These are phyloP conservation scores for Onygenales sp. DNA, from an alignment of 2,329 filamentous ascomycete genomes.

Conservation along the genomic window DNA sequence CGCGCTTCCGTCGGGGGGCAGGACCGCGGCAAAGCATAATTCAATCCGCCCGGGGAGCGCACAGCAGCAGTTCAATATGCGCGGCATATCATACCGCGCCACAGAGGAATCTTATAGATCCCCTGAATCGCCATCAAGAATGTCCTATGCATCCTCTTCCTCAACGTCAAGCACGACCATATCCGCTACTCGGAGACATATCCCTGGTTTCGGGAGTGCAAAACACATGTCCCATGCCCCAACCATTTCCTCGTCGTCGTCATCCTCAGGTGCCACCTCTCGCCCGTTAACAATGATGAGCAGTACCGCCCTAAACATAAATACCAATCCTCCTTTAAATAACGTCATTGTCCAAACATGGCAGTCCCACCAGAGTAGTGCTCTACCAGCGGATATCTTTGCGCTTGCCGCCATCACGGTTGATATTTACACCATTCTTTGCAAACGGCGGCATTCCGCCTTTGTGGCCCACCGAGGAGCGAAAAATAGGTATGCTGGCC, in stretches of 20 bases:
- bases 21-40: constrained; percentile 24
- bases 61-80: not conserved
- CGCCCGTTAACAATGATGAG: constrained; percentile 8
- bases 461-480: constrained; percentile 47
- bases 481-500: constrained; percentile 40
- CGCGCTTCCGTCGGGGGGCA: constrained; percentile 31
- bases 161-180: not conserved
- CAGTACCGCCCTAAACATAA: constrained; percentile 21
- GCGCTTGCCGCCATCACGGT: constrained; percentile 50
- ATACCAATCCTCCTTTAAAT: constrained; percentile 17
- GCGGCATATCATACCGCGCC: constrained; percentile 16
- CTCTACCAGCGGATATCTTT: constrained; percentile 45
- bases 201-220: not conserved
- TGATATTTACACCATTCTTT: constrained; percentile 50
- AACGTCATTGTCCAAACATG: constrained; percentile 26
- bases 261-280: constrained; percentile 9
- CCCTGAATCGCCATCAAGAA: constrained; percentile 10
- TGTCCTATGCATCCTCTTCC: not conserved
- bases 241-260: not conserved
- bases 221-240: not conserved
- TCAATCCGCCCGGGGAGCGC: constrained; percentile 11
- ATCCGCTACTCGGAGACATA: not conserved
- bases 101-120: too few relatives aligned
- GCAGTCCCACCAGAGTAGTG: constrained; percentile 28
- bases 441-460: constrained; percentile 47